phyloP scores from a whole-genome alignment of 345 rosid genomes.

The Gossypium anomalum region DNA sequence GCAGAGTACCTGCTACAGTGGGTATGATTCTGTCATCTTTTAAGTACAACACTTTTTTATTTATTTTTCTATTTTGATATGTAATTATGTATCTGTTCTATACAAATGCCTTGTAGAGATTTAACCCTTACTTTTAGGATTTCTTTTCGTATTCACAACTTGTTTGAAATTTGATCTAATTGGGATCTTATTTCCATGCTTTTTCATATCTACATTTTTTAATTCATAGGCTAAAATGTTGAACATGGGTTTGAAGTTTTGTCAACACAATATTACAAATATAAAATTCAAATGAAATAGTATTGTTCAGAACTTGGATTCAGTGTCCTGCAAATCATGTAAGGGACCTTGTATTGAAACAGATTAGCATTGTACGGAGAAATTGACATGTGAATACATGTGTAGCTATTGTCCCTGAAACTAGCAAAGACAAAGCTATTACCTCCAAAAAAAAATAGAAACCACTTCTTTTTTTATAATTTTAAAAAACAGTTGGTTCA shows the following conservation, averaged over 20 bases:
- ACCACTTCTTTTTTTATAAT: not conserved
- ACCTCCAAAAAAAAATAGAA: not conserved
- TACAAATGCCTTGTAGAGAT: not conserved
- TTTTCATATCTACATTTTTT: not conserved
- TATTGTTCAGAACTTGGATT: not conserved
- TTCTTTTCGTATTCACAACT: not conserved
- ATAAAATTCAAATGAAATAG: not conserved
- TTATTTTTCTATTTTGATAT: not conserved
- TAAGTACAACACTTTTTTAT: not conserved
- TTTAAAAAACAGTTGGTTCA: not conserved
- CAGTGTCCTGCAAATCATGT: not conserved
- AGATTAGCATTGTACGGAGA: not conserved
- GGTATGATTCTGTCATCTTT: slow-evolving; percentile 40
- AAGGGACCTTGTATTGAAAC: not conserved
- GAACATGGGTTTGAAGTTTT: not conserved
- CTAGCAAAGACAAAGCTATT: not conserved
- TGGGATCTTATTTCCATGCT: not conserved
- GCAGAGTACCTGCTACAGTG: slow-evolving; percentile 86
- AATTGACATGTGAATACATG: not conserved
- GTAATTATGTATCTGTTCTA: not conserved
- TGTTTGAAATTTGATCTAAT: not conserved
- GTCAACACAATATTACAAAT: not conserved
- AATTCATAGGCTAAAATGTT: not conserved
- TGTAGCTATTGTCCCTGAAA: not conserved
- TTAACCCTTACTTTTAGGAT: not conserved